Evolutionary conservation across 306 rosid genomes (phyloP).

Genomic region (Quillaja saponaria): DNA sequence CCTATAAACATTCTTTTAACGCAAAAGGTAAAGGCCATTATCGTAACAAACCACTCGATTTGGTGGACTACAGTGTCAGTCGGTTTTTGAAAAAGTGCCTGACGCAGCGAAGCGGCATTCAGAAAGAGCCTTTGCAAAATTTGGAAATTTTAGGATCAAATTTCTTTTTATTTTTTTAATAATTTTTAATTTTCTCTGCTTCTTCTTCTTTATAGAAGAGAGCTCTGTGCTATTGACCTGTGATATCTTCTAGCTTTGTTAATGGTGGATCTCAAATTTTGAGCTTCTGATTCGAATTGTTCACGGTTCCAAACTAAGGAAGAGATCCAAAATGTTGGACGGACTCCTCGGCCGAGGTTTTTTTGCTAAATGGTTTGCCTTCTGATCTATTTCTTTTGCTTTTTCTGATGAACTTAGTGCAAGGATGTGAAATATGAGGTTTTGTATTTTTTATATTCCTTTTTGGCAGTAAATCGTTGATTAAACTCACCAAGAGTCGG

Average conservation of each 20-base stretch:
- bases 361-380: slow-evolving; percentile 66
- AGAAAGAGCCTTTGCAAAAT: slow-evolving; percentile 18
- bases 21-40: slow-evolving; percentile 34
- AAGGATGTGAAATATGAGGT: slow-evolving; percentile 22
- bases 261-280: slow-evolving; percentile 24
- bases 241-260: slow-evolving; percentile 15
- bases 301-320: slow-evolving; percentile 26
- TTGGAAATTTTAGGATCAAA: background rate
- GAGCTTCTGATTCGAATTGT: slow-evolving; percentile 33
- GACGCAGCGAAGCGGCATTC: slow-evolving; percentile 28
- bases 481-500: slow-evolving; percentile 80
- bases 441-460: background rate
- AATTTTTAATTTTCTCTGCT: background rate
- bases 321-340: slow-evolving; percentile 63
- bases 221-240: slow-evolving; percentile 37
- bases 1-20: slow-evolving; percentile 10
- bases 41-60: slow-evolving; percentile 33
- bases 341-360: slow-evolving; percentile 88
- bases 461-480: slow-evolving; percentile 66
- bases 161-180: background rate
- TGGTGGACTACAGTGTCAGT: background rate
- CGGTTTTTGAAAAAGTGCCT: slow-evolving; percentile 21
- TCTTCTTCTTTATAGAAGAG: slow-evolving; percentile 33
- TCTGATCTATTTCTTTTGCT: slow-evolving; percentile 24
- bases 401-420: background rate